Base-by-base conservation (phyloP, 2,329 filamentous ascomycete species). In the Epichloe gansuensis region DNA sequence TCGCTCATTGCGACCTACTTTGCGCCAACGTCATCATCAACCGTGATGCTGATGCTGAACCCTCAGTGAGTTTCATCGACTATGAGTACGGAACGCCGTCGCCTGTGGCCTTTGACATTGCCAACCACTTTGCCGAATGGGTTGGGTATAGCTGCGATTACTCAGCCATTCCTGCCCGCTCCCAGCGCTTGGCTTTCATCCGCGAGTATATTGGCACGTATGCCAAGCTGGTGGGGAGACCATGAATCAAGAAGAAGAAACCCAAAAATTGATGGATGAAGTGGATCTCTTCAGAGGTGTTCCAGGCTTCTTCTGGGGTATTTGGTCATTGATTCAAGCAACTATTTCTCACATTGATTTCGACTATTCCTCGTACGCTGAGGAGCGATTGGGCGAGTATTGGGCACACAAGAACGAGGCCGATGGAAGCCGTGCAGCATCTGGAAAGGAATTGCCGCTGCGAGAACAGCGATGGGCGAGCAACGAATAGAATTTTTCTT, bases 91-190 rank as follows among this genome's bases (percentile, higher is more conserved):
- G 91, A 13, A 93, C 89, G 4, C 91, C 93, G 2, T 91, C 91
- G 1, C 91, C 91, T 1, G 90, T 91, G 4, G 91, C 91, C 2
- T 98, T 98, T 69, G 93, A 98, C 67, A 83, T 98, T 60, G 86
- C 91, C 49, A 98, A 98, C 72, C 93, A 98, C 74, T 95, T 98
- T 66, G 90, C 93, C 47, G 93, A 98, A 72, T 98, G 93, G 91
- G 91, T 86, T 55, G 93, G 93, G 53, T 96, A 96, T 64, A 89
- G 95, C 62, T 98, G 93, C 74, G 90, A 97, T 69, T 91, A 87
- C 72, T 81, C 72, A 62, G 84, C 85, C 59, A 77, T 97, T 53
- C 93, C 93, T 5, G 93, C 88, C 1, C 79, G 78, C 56, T 74
- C 82, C 21, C 82, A 91, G 61, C 85, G 93, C 31, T 79, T 81